Percentiles rank a stretch among this genome's conserved stretches.
phyloP scores from a whole-genome alignment of 208 protist genomes.

The Wallacemonas sp. region DNA sequence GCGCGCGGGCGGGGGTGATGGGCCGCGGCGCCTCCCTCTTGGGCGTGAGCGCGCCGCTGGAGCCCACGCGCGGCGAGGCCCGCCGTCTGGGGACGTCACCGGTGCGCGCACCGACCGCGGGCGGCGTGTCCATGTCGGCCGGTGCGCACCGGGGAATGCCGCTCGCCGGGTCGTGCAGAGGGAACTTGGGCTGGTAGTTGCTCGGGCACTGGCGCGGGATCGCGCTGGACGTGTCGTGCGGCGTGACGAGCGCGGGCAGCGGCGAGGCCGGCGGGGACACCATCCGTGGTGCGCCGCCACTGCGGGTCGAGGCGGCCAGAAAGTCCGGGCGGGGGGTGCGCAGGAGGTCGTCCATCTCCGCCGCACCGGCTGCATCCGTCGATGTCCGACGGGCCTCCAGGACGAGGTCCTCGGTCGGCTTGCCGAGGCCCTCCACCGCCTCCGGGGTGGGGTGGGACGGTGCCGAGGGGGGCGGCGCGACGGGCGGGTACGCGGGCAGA shows the following conservation, averaged over 20 bases:
- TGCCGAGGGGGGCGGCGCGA: too few species aligned
- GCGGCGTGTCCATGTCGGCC: neutral
- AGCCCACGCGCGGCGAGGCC: conserved; percentile 4
- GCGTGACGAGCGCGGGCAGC: neutral
- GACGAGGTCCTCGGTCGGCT: conserved; percentile 3
- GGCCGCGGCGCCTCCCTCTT: neutral
- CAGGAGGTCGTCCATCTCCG: conserved; percentile 48
- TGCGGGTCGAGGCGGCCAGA: conserved; percentile 13
- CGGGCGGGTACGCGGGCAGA: too few species aligned
- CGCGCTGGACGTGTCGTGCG: neutral
- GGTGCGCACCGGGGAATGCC: conserved; percentile 33
- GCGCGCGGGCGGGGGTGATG: neutral
- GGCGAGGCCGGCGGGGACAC: neutral
- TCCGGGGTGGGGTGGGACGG: neutral
- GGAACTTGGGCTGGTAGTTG: conserved; percentile 53
- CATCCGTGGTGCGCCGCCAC: neutral
- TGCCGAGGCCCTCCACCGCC: neutral
- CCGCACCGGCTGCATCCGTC: neutral
- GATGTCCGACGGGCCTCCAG: neutral
- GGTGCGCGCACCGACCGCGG: neutral
- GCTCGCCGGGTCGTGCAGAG: conserved; percentile 39
- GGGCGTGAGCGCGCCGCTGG: neutral
- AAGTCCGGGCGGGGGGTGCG: conserved; percentile 43
- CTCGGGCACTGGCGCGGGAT: conserved; percentile 41
- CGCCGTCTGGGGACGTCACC: neutral